Percentiles rank a stretch among this genome's conserved stretches.
Conservation (phyloP, 2,329 filamentous ascomycete genomes). For the Cyphellophora europaea region DNA sequence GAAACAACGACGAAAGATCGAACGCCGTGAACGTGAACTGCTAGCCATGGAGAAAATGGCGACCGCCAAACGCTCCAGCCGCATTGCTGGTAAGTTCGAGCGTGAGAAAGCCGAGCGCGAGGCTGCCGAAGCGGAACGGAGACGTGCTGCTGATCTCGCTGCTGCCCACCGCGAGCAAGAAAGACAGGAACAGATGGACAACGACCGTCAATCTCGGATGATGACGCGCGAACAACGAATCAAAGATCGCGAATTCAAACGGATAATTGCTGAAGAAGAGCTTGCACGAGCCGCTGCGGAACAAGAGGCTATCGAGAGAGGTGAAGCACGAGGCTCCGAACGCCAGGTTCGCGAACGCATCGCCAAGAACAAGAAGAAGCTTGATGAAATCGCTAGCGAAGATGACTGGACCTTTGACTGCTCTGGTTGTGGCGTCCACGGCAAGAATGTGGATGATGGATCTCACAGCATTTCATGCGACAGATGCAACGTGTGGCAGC, state of each 20-base stretch:
- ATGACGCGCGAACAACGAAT: slow-evolving; percentile 78
- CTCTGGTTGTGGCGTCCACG: slow-evolving; percentile 73
- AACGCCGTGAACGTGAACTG: slow-evolving; percentile 70
- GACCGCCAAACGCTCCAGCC: slow-evolving; percentile 87
- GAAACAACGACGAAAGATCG: slow-evolving; percentile 59
- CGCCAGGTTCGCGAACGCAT: slow-evolving; percentile 74
- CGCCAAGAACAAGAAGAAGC: slow-evolving; percentile 65
- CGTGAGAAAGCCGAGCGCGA: slow-evolving; percentile 66
- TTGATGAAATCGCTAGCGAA: slow-evolving; percentile 64
- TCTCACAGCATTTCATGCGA: slow-evolving; percentile 92
- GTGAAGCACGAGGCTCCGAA: slow-evolving; percentile 59
- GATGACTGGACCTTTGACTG: slow-evolving; percentile 95
- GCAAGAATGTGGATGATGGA: slow-evolving; percentile 82
- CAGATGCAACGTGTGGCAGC: slow-evolving; percentile 90
- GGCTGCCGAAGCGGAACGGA: slow-evolving; percentile 60
- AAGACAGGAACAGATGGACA: slow-evolving; percentile 54
- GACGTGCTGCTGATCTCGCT: slow-evolving; percentile 53
- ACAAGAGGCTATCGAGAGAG: slow-evolving; percentile 50
- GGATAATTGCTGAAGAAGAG: slow-evolving; percentile 76
- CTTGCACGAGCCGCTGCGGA: slow-evolving; percentile 70
- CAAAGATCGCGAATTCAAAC: slow-evolving; percentile 74
- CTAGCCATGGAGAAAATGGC: slow-evolving; percentile 76
- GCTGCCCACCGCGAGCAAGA: slow-evolving; percentile 52
- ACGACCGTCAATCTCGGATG: slow-evolving; percentile 69
- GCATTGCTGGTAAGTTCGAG: slow-evolving; percentile 74